Percentiles rank a stretch among this genome's conserved stretches.
These are phyloP conservation scores for Wickerhamomyces sp. DNA, from an alignment of 1,139 yeast species.

Conservation along the genomic window DNA sequence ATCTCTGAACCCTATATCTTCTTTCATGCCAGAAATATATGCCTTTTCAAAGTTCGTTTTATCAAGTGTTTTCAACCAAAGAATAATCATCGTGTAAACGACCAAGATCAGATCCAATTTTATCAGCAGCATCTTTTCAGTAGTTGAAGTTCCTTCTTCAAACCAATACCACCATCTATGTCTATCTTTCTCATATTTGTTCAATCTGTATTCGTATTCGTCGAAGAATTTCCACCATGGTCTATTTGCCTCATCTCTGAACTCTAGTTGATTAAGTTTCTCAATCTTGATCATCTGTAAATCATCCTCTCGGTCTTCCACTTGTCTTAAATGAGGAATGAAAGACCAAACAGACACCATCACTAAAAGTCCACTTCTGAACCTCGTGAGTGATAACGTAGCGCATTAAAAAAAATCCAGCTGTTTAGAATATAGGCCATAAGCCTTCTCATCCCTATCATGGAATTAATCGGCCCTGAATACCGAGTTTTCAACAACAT, in stretches of 20 bases:
- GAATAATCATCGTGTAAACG: conserved; percentile 56
- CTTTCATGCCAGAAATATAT: conserved; percentile 58
- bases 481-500: too few species aligned
- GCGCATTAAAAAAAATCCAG: too few species aligned
- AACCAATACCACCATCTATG: conserved; percentile 66
- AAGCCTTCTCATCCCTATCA: too few species aligned
- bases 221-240: conserved; percentile 62
- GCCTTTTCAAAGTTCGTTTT: conserved; percentile 55
- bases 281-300: too few species aligned
- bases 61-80: conserved; percentile 71
- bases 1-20: conserved; percentile 54
- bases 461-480: too few species aligned
- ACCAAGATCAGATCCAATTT: conserved; percentile 61
- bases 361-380: too few species aligned
- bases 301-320: too few species aligned
- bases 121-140: conserved; percentile 46
- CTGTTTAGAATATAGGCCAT: too few species aligned
- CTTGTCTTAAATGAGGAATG: too few species aligned
- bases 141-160: conserved; percentile 50
- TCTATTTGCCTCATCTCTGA: conserved; percentile 48
- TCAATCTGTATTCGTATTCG: conserved; percentile 57
- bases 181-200: conserved; percentile 49
- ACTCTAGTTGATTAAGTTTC: conserved; percentile 17
- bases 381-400: too few species aligned
- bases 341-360: too few species aligned